phyloP scores from a whole-genome alignment of 495 filamentous ascomycete species.

The Hypoxylon fuscum region DNA sequence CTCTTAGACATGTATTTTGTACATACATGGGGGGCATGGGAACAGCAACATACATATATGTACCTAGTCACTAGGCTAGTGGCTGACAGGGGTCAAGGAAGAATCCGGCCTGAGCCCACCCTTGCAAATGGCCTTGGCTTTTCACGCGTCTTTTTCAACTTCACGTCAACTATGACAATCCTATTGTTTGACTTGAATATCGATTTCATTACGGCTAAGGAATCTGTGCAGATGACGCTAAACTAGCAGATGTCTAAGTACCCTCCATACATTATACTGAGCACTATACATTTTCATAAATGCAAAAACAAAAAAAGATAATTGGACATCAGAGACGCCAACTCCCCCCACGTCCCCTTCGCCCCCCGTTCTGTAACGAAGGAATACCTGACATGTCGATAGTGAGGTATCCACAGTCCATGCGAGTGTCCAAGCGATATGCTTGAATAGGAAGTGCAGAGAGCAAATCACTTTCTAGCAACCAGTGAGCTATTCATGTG shows the following conservation, averaged over 20 bases:
- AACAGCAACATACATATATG: too few relatives aligned
- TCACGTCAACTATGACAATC: constrained; percentile 28
- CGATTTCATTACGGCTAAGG: constrained; percentile 7
- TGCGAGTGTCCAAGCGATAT: constrained; percentile 18
- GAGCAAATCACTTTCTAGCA: constrained; percentile 28
- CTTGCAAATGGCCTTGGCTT: constrained; percentile 17
- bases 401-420: constrained; percentile 21
- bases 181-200: background rate
- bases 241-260: background rate
- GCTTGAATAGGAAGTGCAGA: constrained; percentile 9
- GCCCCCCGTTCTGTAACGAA: constrained; percentile 4
- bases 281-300: constrained; percentile 25
- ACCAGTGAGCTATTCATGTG: constrained; percentile 39
- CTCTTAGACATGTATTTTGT: background rate
- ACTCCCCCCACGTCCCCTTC: constrained; percentile 9
- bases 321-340: constrained; percentile 9
- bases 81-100: constrained; percentile 7
- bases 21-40: too few relatives aligned
- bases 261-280: constrained; percentile 6
- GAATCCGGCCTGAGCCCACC: constrained; percentile 11
- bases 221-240: constrained; percentile 5
- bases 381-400: constrained; percentile 8
- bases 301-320: too few relatives aligned
- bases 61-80: too few relatives aligned
- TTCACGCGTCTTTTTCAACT: constrained; percentile 38